Conservation (phyloP, 371 early-diverging fungal species). For the Cladochytrium tenue region DNA sequence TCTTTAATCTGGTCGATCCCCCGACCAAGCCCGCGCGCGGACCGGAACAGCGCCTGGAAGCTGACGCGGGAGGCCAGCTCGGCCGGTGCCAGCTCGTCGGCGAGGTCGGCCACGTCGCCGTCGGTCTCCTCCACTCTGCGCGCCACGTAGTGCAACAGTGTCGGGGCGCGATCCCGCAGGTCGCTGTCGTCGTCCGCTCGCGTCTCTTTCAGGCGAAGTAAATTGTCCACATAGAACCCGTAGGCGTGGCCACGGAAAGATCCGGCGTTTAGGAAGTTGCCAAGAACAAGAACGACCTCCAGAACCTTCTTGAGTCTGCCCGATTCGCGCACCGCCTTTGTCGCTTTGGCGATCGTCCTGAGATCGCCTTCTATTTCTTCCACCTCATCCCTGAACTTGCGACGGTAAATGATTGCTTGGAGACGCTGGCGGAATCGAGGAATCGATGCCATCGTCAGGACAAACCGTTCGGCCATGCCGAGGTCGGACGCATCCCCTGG, state of each 20-base stretch:
- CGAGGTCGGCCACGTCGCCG: constrained; percentile 54
- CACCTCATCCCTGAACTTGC: constrained; percentile 69
- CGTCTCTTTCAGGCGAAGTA: constrained; percentile 71
- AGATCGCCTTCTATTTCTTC: constrained; percentile 61
- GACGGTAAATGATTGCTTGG: constrained; percentile 72
- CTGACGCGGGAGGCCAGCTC: constrained; percentile 72
- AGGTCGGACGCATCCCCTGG: constrained; percentile 65
- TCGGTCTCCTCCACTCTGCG: constrained; percentile 62
- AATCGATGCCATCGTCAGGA: constrained; percentile 65
- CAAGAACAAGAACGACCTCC: constrained; percentile 72
- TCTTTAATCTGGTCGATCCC: constrained; percentile 61
- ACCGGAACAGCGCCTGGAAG: constrained; percentile 60
- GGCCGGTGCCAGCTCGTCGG: constrained; percentile 68
- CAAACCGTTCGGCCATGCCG: constrained; percentile 70
- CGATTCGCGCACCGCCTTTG: constrained; percentile 46
- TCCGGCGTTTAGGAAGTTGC: constrained; percentile 78
- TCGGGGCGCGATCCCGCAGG: constrained; percentile 46
- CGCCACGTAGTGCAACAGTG: constrained; percentile 76
- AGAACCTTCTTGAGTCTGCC: constrained; percentile 58
- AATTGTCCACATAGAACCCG: constrained; percentile 74
- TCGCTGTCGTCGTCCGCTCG: constrained; percentile 52
- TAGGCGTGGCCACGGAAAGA: constrained; percentile 80
- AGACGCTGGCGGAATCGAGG: constrained; percentile 71
- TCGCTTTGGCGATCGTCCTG: constrained; percentile 45
- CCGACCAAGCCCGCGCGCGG: constrained; percentile 57